These are phyloP conservation scores for Phytopythium delawarense DNA, from an alignment of 352 stramenopile genomes.

Conservation along the genomic window DNA sequence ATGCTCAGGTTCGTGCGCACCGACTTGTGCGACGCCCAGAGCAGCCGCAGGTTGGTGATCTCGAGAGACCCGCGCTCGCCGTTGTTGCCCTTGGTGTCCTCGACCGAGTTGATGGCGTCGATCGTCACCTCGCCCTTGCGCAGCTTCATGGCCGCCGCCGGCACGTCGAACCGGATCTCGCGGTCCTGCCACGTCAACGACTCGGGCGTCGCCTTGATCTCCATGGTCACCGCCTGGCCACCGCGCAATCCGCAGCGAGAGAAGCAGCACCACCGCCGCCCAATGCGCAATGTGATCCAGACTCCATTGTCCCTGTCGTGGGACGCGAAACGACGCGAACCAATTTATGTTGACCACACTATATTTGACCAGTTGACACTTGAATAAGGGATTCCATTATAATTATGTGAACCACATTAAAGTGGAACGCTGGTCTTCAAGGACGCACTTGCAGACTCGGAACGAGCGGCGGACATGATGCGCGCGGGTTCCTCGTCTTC, in stretches of 20 bases:
- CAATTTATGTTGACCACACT: not conserved
- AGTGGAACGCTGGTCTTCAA: not conserved
- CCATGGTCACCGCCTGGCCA: slow-evolving; percentile 22
- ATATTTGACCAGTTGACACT: not conserved
- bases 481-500: not conserved
- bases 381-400: no score
- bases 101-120: slow-evolving; percentile 92
- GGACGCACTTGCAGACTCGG: not conserved
- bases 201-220: slow-evolving; percentile 55
- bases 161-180: slow-evolving; percentile 89
- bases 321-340: not conserved
- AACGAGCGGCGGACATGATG: slow-evolving; percentile 1
- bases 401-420: not conserved
- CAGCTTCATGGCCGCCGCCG: slow-evolving; percentile 49
- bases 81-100: slow-evolving; percentile 95
- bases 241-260: not conserved
- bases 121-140: slow-evolving; percentile 81
- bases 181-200: slow-evolving; percentile 86
- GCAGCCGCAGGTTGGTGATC: slow-evolving; percentile 90
- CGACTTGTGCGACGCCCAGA: slow-evolving; percentile 90
- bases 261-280: not conserved
- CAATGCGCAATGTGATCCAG: no score
- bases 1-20: slow-evolving; percentile 85
- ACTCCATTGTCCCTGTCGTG: no score
- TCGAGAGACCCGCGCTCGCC: slow-evolving; percentile 84